A percentile compares a stretch with the other conserved stretches of the same genome.
Conservation (phyloP, 371 early-diverging fungal species). For the Conidiobolus incongruus region DNA sequence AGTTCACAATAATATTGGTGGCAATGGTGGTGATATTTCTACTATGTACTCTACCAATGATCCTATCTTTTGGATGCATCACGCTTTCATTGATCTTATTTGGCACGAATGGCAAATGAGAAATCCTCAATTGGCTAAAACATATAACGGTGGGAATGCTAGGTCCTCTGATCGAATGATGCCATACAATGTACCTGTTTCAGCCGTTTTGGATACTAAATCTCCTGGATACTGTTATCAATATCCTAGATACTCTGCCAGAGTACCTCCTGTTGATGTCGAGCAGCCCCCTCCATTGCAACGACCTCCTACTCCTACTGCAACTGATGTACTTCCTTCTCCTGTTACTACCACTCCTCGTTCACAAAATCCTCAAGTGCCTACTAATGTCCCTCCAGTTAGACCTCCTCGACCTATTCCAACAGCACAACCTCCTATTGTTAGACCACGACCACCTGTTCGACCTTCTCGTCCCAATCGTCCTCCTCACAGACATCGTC, state of each 20-base stretch:
- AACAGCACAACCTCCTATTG: no score
- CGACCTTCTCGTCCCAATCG: no score
- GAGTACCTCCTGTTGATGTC: background rate
- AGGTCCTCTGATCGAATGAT: background rate
- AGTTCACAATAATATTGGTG: slow-evolving; percentile 5
- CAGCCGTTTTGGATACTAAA: background rate
- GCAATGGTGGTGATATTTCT: slow-evolving; percentile 3
- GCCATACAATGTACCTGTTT: background rate
- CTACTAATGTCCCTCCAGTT: no score
- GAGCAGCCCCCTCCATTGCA: background rate
- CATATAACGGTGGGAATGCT: background rate
- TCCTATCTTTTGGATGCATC: slow-evolving; percentile 30
- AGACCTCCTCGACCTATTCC: no score
- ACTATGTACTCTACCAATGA: slow-evolving; percentile 4
- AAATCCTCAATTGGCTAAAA: slow-evolving; percentile 1
- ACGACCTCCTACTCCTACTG: no score
- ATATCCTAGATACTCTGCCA: background rate
- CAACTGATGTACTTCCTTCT: background rate
- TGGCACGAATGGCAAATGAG: slow-evolving; percentile 20
- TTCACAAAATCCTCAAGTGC: no score
- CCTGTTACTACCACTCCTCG: no score
- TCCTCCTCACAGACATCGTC: no score
- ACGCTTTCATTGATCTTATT: slow-evolving; percentile 24
- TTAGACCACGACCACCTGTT: no score
- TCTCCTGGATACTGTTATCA: background rate